These are phyloP conservation scores for Intubia oerlemansii DNA, from an alignment of 2,329 filamentous ascomycete genomes.

Conservation along the genomic window DNA sequence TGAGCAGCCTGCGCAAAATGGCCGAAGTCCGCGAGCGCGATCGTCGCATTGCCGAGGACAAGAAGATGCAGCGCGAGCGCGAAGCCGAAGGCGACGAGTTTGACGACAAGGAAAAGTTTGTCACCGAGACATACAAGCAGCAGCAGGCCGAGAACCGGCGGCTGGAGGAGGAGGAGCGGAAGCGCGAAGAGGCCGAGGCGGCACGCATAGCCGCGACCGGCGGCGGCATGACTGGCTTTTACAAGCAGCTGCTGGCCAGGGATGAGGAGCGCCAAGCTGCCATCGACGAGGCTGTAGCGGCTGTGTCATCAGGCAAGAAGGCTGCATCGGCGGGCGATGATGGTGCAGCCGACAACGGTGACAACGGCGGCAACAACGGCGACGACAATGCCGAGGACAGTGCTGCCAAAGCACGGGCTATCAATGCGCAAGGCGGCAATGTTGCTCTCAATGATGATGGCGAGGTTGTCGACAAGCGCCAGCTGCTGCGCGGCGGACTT, in stretches of 20 bases:
- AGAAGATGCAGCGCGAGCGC: constrained; percentile 55
- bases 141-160: constrained; percentile 56
- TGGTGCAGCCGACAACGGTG: constrained; percentile 32
- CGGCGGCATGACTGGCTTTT: constrained; percentile 52
- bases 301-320: too few relatives aligned
- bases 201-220: constrained; percentile 33
- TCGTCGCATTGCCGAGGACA: constrained; percentile 57
- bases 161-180: constrained; percentile 50
- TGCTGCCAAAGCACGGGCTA: constrained; percentile 40
- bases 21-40: constrained; percentile 62
- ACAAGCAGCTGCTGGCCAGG: constrained; percentile 50
- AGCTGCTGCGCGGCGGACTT: constrained; percentile 53
- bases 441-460: constrained; percentile 65
- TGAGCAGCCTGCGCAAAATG: constrained; percentile 50
- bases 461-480: constrained; percentile 65
- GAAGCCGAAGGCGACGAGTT: constrained; percentile 66
- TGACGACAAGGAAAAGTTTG: constrained; percentile 68
- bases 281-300: constrained; percentile 43
- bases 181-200: constrained; percentile 40
- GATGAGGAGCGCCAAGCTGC: constrained; percentile 50
- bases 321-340: constrained; percentile 11
- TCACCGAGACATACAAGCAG: constrained; percentile 62
- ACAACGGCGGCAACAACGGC: too few relatives aligned
- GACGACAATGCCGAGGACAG: neutral
- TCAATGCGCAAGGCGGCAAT: constrained; percentile 37